Percentiles rank a stretch among this genome's conserved stretches.
phyloP scores from a whole-genome alignment of 352 stramenopile species.

The Globisporangium spinosum region DNA sequence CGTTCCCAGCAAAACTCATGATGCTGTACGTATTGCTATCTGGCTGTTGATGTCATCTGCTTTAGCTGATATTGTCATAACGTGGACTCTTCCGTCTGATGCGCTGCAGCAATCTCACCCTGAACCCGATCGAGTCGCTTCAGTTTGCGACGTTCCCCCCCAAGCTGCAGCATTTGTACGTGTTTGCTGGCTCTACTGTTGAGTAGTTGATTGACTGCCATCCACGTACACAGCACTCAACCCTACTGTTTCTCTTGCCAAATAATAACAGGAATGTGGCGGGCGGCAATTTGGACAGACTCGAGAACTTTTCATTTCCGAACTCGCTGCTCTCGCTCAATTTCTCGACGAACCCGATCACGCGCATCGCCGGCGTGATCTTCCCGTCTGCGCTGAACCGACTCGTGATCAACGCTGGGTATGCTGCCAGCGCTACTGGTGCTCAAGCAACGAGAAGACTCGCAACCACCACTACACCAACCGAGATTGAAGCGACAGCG shows the following conservation, averaged over 20 bases:
- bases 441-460: not conserved
- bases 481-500: not conserved
- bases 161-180: conserved; percentile 31
- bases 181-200: not conserved
- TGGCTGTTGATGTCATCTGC: conserved; percentile 15
- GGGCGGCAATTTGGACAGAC: conserved; percentile 17
- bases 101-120: conserved; percentile 30
- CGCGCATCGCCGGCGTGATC: conserved; percentile 27
- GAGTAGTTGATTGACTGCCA: not conserved
- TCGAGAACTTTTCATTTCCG: conserved; percentile 36
- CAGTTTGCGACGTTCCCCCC: conserved; percentile 22
- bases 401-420: conserved; percentile 19
- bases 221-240: not conserved
- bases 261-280: conserved; percentile 7
- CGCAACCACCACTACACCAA: not conserved
- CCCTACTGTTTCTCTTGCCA: not conserved
- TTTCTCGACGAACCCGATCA: conserved; percentile 35
- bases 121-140: conserved; percentile 31
- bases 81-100: not conserved
- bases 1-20: conserved; percentile 2
- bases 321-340: conserved; percentile 30
- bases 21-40: conserved; percentile 9
- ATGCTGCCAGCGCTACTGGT: not conserved
- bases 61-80: not conserved
- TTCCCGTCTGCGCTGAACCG: conserved; percentile 29